Evolutionary conservation across 495 filamentous ascomycete species (phyloP), one percentile per base, ranked within the genome.

Genomic region (Neurospora tetraspora): DNA sequence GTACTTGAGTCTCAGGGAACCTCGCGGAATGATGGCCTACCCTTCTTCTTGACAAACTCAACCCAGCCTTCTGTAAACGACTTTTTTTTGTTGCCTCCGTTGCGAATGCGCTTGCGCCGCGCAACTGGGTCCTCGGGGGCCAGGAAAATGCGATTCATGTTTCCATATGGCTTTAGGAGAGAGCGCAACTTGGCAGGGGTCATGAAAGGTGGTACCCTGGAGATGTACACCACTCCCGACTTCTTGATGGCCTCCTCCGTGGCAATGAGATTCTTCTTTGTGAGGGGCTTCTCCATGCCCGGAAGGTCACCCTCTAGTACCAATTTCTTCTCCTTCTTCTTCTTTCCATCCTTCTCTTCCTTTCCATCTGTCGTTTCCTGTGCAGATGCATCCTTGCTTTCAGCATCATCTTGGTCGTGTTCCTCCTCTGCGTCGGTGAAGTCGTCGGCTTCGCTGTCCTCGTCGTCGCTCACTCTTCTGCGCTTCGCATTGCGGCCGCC

Each of bases 31-130:
- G 5, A 65, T 4, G 14, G 4, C 53, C 31, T 65, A 65, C 53
- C 53, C 70, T 78, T 79, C 70, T 80, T 81, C 38, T 73, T 73
- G 31, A 87, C 80, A 76, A 97, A 97, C 77, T 99, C 96, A 20
- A 98, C 89, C 96, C 96, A 99, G 2, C 96, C 96, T 78, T 98
- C 96, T 7, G 89, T 90, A 81, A 91, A 99, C 18, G 85, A 88
- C 72, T 91, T 89, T 78, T 97, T 94, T 81, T 95, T 96, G 81
- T 97, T 98, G 34, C 92, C 91, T n/a, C 92, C 91, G 45, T 83
- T 86, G 36, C 85, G 84, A 9, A 92, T 80, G 16, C 92, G 89
- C 38, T 80, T 81, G 69, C 83, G 81, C 69, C 91, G 89, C 11
- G 86, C 83, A 34, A 87, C 78, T 0, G 88, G 86, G 75, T 94